phyloP scores from a whole-genome alignment of 768 basidiomycete genomes.

The Rhodotorula babjevae region DNA sequence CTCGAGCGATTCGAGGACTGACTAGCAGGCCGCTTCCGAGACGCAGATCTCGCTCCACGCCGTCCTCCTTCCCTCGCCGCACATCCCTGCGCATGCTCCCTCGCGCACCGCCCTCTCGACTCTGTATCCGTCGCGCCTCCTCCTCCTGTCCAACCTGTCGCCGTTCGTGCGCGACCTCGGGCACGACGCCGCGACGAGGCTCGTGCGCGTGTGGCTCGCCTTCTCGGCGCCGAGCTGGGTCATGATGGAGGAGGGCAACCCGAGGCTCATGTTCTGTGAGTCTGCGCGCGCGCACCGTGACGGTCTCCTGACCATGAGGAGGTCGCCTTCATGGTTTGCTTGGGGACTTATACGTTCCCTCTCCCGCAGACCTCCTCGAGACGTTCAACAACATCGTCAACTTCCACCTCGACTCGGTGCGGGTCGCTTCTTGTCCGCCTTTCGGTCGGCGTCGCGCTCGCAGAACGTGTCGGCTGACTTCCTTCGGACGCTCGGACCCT shows the following conservation, averaged over 20 bases:
- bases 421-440: background rate
- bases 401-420: conserved; percentile 57
- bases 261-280: conserved; percentile 73
- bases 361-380: conserved; percentile 57
- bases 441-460: too few species aligned
- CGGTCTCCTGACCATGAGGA: too few species aligned
- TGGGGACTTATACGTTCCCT: conserved; percentile 39
- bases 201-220: conserved; percentile 83
- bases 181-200: conserved; percentile 71
- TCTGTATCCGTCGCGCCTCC: conserved; percentile 86
- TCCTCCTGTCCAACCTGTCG: conserved; percentile 79
- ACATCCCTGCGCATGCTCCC: conserved; percentile 63
- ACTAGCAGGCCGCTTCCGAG: too few species aligned
- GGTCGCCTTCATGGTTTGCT: too few species aligned
- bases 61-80: conserved; percentile 61
- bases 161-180: conserved; percentile 78
- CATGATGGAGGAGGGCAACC: conserved; percentile 90
- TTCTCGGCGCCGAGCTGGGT: conserved; percentile 86
- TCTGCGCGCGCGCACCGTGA: conserved; percentile 42
- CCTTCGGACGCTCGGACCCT: too few species aligned
- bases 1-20: too few species aligned
- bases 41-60: conserved; percentile 70
- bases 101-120: conserved; percentile 66
- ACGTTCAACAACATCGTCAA: conserved; percentile 80
- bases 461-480: too few species aligned